Conservation (phyloP, 257 asterid genomes). For the Forsythia viridissima region DNA sequence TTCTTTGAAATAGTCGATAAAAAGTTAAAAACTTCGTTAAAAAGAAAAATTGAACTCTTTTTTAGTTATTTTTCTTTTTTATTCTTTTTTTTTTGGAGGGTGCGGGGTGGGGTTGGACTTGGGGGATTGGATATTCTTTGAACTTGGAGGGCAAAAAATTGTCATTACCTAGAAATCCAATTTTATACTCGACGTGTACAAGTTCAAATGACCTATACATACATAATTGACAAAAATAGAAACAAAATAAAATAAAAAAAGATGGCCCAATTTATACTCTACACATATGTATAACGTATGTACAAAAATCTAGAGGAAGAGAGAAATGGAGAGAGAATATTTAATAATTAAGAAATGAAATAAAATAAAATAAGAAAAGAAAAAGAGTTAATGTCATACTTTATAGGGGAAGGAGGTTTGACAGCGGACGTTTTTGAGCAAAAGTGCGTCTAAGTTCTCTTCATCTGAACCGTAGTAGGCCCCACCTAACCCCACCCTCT, state of each 20-base stretch:
- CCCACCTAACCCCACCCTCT: conserved; percentile 37
- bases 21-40: neutral
- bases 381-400: conserved; percentile 7
- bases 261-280: too few species aligned
- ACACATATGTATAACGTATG: too few species aligned
- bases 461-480: conserved; percentile 53
- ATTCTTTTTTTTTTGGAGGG: neutral
- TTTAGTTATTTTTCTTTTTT: neutral
- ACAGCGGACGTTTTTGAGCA: conserved; percentile 33
- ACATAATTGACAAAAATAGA: too few species aligned
- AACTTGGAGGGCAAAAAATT: neutral
- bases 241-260: too few species aligned
- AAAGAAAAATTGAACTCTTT: neutral
- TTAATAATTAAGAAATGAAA: neutral
- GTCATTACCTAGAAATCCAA: neutral
- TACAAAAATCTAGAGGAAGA: neutral
- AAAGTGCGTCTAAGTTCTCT: conserved; percentile 88
- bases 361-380: neutral
- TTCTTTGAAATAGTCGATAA: too few species aligned
- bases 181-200: neutral
- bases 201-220: neutral
- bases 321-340: too few species aligned
- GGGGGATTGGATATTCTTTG: neutral
- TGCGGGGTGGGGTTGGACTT: neutral
- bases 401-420: conserved; percentile 1